Conservation (phyloP, 1,284 basidiomycete genomes). For the Caloboletus firmus region DNA sequence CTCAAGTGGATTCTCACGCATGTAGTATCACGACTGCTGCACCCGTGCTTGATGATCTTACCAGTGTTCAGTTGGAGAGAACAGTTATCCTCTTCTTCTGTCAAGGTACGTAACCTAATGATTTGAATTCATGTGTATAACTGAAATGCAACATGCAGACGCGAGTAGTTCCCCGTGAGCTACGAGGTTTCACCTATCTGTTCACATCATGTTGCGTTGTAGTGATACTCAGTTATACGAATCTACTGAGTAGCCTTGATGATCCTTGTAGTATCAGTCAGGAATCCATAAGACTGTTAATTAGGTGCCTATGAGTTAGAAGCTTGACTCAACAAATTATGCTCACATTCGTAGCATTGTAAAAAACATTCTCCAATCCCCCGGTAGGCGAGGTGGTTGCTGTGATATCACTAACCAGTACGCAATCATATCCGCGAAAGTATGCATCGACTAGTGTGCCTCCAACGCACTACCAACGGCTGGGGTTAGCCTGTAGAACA, state of each 20-base stretch:
- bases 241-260: conserved; percentile 18
- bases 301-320: conserved; percentile 7
- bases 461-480: conserved; percentile 52
- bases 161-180: not conserved
- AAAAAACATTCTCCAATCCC: conserved; percentile 57
- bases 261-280: conserved; percentile 51
- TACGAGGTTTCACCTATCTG: not conserved
- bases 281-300: conserved; percentile 57
- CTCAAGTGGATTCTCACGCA: not conserved
- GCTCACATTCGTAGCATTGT: conserved; percentile 57
- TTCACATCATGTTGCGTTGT: not conserved
- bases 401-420: conserved; percentile 55
- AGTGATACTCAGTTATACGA: not conserved
- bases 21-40: not conserved
- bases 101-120: not conserved
- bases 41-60: not conserved
- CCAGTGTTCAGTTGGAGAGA: not conserved
- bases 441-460: conserved; percentile 66
- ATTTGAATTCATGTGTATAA: not conserved
- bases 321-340: not conserved
- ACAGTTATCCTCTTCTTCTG: not conserved
- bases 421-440: conserved; percentile 61
- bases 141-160: conserved; percentile 10
- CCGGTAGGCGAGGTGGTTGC: conserved; percentile 63
- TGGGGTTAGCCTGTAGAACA: not conserved